Conservation (phyloP, 345 rosid species). For the Salix exigua region DNA sequence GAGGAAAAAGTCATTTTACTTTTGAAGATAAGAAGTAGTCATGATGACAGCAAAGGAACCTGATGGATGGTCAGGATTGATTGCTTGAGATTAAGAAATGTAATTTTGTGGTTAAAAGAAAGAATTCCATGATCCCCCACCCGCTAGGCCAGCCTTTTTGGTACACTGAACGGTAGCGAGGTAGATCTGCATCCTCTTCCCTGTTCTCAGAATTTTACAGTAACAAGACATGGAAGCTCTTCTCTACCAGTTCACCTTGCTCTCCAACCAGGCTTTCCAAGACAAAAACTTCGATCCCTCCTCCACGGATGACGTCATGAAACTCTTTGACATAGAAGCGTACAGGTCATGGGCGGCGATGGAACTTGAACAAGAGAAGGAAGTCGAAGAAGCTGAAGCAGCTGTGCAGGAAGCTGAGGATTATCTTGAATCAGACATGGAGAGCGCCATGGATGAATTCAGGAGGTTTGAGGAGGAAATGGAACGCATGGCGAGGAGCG, state of each 20-base stretch:
- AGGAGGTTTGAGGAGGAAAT: constrained; percentile 63
- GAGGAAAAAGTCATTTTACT: background rate
- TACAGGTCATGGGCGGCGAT: constrained; percentile 77
- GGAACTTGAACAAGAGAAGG: constrained; percentile 46
- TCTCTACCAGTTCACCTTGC: constrained; percentile 64
- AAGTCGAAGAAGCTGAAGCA: constrained; percentile 44
- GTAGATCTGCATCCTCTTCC: background rate
- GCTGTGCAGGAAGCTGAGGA: constrained; percentile 50
- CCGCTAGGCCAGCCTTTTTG: background rate
- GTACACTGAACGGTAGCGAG: background rate
- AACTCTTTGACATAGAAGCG: constrained; percentile 77
- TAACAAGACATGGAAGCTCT: constrained; percentile 67
- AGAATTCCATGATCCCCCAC: background rate
- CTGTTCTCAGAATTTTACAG: background rate
- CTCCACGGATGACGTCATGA: constrained; percentile 67
- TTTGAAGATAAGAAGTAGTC: background rate
- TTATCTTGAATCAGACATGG: constrained; percentile 69
- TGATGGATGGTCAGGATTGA: background rate
- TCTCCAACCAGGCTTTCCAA: constrained; percentile 59
- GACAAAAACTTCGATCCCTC: constrained; percentile 77
- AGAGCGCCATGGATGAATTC: constrained; percentile 71
- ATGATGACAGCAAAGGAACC: background rate
- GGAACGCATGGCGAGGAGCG: constrained; percentile 48
- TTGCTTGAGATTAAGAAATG: background rate
- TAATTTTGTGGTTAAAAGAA: background rate